These are phyloP conservation scores for Calycina herbarum DNA, from an alignment of 2,329 filamentous ascomycete species.

Conservation along the genomic window DNA sequence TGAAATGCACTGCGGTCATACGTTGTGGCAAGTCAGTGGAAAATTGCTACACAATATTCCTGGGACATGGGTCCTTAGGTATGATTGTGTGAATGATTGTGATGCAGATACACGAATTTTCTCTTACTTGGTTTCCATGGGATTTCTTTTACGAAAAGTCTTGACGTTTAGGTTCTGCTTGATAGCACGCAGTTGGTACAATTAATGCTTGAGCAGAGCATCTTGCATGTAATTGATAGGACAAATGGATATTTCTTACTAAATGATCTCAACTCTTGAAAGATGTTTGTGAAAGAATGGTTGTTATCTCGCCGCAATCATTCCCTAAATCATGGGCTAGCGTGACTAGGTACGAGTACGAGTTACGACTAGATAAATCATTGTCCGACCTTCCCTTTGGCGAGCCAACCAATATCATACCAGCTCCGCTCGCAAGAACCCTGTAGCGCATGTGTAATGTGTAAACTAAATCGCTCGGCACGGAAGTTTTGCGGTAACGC, in stretches of 20 bases:
- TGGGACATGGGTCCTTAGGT: neutral
- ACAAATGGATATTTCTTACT: neutral
- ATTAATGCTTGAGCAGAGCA: neutral
- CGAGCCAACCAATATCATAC: neutral
- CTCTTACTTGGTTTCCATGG: conserved; percentile 15
- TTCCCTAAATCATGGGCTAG: neutral
- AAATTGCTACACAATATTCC: neutral
- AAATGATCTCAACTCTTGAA: neutral
- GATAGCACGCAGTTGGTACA: neutral
- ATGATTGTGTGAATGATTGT: conserved; percentile 19
- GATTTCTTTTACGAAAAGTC: conserved; percentile 10
- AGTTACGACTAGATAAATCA: no score
- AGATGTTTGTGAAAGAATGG: neutral
- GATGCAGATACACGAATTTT: conserved; percentile 19
- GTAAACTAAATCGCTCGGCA: neutral
- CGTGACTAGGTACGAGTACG: no score
- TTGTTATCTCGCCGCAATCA: neutral
- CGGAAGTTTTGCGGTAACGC: no score
- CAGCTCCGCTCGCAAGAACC: conserved; percentile 2
- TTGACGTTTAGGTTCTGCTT: neutral
- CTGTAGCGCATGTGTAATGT: neutral
- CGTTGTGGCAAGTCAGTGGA: neutral
- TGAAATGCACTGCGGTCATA: neutral
- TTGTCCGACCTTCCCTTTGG: no score
- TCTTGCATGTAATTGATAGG: conserved; percentile 4